Percentiles rank a stretch among this genome's conserved stretches.
phyloP scores from a whole-genome alignment of 1,284 basidiomycete genomes.

The Xerocomus amazonicus region DNA sequence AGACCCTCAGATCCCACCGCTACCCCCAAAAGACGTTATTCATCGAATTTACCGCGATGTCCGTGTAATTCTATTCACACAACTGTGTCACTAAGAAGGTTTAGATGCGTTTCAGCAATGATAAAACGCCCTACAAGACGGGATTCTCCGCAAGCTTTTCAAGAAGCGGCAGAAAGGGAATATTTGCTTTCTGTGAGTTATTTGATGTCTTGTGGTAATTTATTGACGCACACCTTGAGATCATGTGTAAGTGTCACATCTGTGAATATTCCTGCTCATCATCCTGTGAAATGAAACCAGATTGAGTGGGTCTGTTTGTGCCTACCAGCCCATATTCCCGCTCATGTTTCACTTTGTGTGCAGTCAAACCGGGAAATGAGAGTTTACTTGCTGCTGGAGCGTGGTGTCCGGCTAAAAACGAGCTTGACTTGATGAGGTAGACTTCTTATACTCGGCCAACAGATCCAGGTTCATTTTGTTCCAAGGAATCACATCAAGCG shows the following conservation, averaged over 20 bases:
- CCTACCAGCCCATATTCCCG: not conserved
- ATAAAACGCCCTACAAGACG: slow-evolving; percentile 91
- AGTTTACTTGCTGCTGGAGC: slow-evolving; percentile 76
- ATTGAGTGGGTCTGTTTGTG: slow-evolving; percentile 16
- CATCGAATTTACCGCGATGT: slow-evolving; percentile 85
- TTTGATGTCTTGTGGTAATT: not conserved
- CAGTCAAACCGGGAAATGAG: slow-evolving; percentile 68
- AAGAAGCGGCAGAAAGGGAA: slow-evolving; percentile 74
- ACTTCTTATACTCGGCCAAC: not conserved
- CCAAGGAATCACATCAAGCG: slow-evolving; percentile 61
- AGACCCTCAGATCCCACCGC: slow-evolving; percentile 76
- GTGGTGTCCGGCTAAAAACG: slow-evolving; percentile 83
- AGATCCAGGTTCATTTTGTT: not conserved
- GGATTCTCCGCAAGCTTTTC: slow-evolving; percentile 77
- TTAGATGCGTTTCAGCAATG: slow-evolving; percentile 86
- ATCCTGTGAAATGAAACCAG: slow-evolving; percentile 9
- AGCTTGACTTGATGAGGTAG: slow-evolving; percentile 71
- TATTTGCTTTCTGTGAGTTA: slow-evolving; percentile 68
- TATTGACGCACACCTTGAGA: slow-evolving; percentile 33
- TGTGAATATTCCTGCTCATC: not conserved
- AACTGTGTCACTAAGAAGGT: not conserved
- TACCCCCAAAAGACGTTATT: slow-evolving; percentile 84
- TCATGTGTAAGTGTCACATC: slow-evolving; percentile 33
- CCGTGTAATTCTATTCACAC: slow-evolving; percentile 23
- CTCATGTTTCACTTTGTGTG: slow-evolving; percentile 5